Conservation (phyloP, 2,329 filamentous ascomycete genomes). For the Penicillium brevicompactum region DNA sequence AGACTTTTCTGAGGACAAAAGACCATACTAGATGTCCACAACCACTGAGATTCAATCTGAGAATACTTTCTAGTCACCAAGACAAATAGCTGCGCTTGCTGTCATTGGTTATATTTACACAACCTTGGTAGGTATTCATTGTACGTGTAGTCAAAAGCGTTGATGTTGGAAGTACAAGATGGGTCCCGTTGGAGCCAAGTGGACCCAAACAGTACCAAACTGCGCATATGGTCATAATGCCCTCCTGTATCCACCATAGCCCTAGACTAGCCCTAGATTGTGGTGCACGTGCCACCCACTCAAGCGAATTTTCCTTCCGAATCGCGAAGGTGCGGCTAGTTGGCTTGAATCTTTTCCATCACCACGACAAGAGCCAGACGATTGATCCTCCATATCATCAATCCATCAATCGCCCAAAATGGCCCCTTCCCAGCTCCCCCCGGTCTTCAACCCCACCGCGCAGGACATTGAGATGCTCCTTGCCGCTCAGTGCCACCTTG, state of each 20-base stretch:
- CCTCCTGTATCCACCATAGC: not conserved
- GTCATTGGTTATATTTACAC: no score
- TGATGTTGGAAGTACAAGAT: no score
- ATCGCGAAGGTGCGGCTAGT: constrained; percentile 29
- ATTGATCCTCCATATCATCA: constrained; percentile 47
- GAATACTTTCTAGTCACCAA: no score
- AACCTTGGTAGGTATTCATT: no score
- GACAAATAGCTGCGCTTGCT: no score
- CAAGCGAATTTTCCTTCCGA: constrained; percentile 41
- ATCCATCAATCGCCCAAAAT: constrained; percentile 69
- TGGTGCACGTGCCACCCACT: constrained; percentile 21
- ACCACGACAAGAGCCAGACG: constrained; percentile 48
- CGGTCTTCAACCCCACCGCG: constrained; percentile 93
- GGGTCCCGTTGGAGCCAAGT: no score
- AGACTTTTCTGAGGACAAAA: no score
- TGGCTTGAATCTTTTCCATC: constrained; percentile 35
- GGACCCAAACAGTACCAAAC: not conserved
- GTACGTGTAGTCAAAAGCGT: no score
- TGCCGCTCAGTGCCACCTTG: constrained; percentile 92
- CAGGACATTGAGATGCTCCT: constrained; percentile 99
- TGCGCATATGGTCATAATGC: not conserved
- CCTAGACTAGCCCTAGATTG: constrained; percentile 29
- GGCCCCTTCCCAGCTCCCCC: constrained; percentile 91
- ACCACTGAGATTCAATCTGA: no score
- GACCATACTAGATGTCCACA: no score